These are phyloP conservation scores for Aspergillus sclerotioniger DNA, from an alignment of 495 filamentous ascomycete genomes.

Conservation along the genomic window DNA sequence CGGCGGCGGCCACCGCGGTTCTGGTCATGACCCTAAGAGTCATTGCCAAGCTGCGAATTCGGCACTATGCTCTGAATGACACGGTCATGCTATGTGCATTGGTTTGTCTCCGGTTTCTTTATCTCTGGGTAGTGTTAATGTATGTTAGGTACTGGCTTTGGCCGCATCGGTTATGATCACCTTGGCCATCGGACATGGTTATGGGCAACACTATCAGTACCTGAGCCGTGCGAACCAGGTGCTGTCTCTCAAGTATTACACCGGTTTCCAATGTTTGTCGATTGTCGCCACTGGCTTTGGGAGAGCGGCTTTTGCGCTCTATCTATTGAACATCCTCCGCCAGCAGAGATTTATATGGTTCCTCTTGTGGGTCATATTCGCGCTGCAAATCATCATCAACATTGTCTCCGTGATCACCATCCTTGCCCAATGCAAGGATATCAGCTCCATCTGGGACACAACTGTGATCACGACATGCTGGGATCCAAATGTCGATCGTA, in stretches of 20 bases:
- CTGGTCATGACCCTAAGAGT: constrained; percentile 1
- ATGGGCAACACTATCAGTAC: not conserved
- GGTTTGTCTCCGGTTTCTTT: not conserved
- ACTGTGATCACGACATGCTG: constrained; percentile 32
- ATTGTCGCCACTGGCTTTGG: constrained; percentile 19
- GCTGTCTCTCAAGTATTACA: constrained; percentile 4
- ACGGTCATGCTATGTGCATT: constrained; percentile 2
- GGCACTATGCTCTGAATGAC: constrained; percentile 5
- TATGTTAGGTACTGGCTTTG: not conserved
- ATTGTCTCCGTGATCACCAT: constrained; percentile 33
- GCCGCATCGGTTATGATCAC: not conserved
- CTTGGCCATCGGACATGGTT: not conserved
- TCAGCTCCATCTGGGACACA: constrained; percentile 39
- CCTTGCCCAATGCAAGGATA: constrained; percentile 39
- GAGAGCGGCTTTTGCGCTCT: constrained; percentile 39
- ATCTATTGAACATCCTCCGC: constrained; percentile 38
- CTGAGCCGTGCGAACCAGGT: not conserved
- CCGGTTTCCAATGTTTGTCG: constrained; percentile 7
- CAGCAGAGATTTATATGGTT: constrained; percentile 25
- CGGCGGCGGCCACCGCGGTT: not conserved
- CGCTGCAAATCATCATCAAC: constrained; percentile 27
- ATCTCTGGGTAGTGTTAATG: not conserved
- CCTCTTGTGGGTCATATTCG: constrained; percentile 34
- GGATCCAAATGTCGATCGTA: constrained; percentile 30
- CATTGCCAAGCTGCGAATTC: constrained; percentile 4